A percentile compares a stretch with the other conserved stretches of the same genome.
Evolutionary conservation across 768 basidiomycete genomes (phyloP).

Genomic region (Pisolithus orientalis): DNA sequence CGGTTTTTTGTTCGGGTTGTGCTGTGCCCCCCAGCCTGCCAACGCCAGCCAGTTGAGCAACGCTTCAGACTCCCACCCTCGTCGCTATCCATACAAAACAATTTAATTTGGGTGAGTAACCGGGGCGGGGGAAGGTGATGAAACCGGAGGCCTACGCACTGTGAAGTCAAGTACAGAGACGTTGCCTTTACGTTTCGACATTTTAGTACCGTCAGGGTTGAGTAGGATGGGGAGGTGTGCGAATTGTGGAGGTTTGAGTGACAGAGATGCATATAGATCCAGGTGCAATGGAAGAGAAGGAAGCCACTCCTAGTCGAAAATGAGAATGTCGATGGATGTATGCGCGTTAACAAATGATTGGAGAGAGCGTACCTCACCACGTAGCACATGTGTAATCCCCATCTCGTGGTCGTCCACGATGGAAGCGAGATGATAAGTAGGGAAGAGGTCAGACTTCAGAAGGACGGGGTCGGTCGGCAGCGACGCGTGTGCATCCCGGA

Average conservation of each 20-base stretch:
- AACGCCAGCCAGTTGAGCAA: conserved; percentile 91
- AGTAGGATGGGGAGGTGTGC: conserved; percentile 89
- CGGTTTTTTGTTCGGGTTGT: conserved; percentile 16
- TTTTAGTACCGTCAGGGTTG: conserved; percentile 87
- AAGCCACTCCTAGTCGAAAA: conserved; percentile 77
- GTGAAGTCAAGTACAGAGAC: conserved; percentile 84
- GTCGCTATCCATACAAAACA: conserved; percentile 39
- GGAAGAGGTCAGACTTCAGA: conserved; percentile 87
- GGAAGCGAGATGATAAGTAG: conserved; percentile 94
- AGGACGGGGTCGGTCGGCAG: conserved; percentile 86
- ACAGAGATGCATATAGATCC: conserved; percentile 78
- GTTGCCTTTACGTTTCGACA: conserved; percentile 92
- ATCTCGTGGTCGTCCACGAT: conserved; percentile 96
- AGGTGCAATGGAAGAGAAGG: conserved; percentile 89
- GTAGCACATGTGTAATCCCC: conserved; percentile 91
- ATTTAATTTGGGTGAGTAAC: background rate
- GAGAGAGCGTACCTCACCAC: conserved; percentile 67
- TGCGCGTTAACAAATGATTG: background rate
- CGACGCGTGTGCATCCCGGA: conserved; percentile 72
- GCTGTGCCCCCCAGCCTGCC: conserved; percentile 83
- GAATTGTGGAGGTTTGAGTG: conserved; percentile 67
- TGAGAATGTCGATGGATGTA: background rate
- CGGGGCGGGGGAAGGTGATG: background rate
- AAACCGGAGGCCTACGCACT: conserved; percentile 34
- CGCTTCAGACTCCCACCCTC: conserved; percentile 88